Evolutionary conservation across 768 basidiomycete species (phyloP).

Genomic region (Pisolithus sp.): DNA sequence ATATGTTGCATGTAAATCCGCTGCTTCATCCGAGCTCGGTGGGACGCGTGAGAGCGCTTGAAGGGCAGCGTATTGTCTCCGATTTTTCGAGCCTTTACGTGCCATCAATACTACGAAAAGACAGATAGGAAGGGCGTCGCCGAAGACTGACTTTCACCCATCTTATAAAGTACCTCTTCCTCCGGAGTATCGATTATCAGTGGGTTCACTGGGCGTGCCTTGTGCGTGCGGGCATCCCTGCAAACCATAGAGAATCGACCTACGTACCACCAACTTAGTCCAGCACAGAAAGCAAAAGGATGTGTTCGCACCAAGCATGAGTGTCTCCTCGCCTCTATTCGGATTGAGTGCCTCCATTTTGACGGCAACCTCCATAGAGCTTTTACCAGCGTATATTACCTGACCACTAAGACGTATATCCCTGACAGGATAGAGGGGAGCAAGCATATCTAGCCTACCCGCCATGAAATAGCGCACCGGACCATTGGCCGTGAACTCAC

Average conservation of each 20-base stretch:
- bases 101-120: too few species aligned
- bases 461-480: neutral
- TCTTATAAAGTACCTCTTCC: conserved; percentile 53
- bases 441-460: conserved; percentile 59
- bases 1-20: conserved; percentile 61
- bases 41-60: conserved; percentile 67
- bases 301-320: conserved; percentile 47
- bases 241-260: conserved; percentile 94
- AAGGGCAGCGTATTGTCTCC: conserved; percentile 46
- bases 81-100: conserved; percentile 50
- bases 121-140: neutral
- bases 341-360: conserved; percentile 65
- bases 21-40: conserved; percentile 64
- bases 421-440: conserved; percentile 48
- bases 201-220: conserved; percentile 57
- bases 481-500: conserved; percentile 25
- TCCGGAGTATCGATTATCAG: conserved; percentile 54
- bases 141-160: conserved; percentile 58
- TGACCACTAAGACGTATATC: conserved; percentile 76
- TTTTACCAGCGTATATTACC: conserved; percentile 70
- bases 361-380: conserved; percentile 82
- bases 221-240: conserved; percentile 60
- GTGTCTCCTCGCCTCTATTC: conserved; percentile 49
- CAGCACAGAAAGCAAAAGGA: neutral
- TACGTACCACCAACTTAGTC: conserved; percentile 16